Evolutionary conservation across 176 grass and related monocot species (phyloP), one percentile per base, ranked within the genome.

Genomic region (Oryza brachyantha): DNA sequence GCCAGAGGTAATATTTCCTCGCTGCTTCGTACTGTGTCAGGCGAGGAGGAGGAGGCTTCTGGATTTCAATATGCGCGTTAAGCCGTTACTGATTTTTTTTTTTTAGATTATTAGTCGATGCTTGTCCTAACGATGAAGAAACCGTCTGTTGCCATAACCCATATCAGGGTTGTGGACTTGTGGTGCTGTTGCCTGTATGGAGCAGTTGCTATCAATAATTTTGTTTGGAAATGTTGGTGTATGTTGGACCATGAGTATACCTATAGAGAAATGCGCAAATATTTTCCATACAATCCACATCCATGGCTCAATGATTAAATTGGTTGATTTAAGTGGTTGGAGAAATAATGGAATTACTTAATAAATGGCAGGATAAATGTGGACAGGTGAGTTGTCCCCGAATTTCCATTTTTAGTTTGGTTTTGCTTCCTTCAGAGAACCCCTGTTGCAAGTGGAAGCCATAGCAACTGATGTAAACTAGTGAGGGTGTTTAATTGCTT

Each of bases 1-100:
- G 89, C 69, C 92, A 98, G 79, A 94, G 90, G 95, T 98, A 88
- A 85, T 27, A 28, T 63, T n/a, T 24, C 76, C 50, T 70, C 16
- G 16, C 63, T 68, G 48, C 13, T 62, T 79, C 38, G 5, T 10
- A 43, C 36, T 21, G 17, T 40, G 29, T 72, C 34, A 1, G 39
- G 66, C 36, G 37, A 17, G 35, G 35, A 6, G n/a, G 5, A 29
- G 26, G 34, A 25, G 6, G 43, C 34, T 41, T 1, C 21, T 88
- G 21, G 14, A 64, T 32, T 54, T 0, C 74, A 81, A 81, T 13
- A 75, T 69, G 64, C 48, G 43, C 8, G 19, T 80, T 11, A 66
- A 26, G 60, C 34, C 11, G 50, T 29, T 19, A 52, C 48, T 75
- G 2, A 7, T 46, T 50, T 70, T 34, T 39, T 77, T 31, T 61